These are phyloP conservation scores for Sarocladiaceae sp. DNA, from an alignment of 2,329 filamentous ascomycete genomes.

Conservation along the genomic window DNA sequence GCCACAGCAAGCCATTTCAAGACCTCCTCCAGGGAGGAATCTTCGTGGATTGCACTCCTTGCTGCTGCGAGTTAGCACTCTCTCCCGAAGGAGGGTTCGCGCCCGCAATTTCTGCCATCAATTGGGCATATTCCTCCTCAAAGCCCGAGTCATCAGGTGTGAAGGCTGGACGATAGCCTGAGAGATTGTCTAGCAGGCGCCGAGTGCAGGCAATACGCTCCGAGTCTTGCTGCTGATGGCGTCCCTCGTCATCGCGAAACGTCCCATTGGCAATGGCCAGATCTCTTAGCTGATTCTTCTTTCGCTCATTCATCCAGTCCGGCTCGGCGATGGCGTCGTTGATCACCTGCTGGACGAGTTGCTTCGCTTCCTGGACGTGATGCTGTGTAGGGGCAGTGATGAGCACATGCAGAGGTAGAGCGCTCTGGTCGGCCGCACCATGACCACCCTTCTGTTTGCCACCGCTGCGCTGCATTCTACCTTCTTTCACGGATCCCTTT, in stretches of 20 bases:
- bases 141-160: too few species aligned
- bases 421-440: conserved; percentile 53
- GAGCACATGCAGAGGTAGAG: conserved; percentile 68
- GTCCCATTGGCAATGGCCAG: conserved; percentile 76
- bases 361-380: conserved; percentile 69
- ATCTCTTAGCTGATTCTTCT: conserved; percentile 73
- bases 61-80: too few species aligned
- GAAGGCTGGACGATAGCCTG: too few species aligned
- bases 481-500: conserved; percentile 79
- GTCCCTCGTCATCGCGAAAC: conserved; percentile 64
- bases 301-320: conserved; percentile 72
- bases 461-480: conserved; percentile 54
- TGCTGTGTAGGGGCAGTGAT: conserved; percentile 78
- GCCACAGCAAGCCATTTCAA: too few species aligned
- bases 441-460: neutral
- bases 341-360: conserved; percentile 70
- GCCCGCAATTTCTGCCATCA: too few species aligned
- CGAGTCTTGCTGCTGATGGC: too few species aligned
- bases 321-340: conserved; percentile 72
- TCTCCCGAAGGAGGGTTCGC: too few species aligned
- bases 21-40: too few species aligned
- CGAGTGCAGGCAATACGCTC: too few species aligned
- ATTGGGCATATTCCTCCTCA: too few species aligned
- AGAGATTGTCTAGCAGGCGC: too few species aligned
- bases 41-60: too few species aligned